Base-by-base conservation (phyloP, 2,329 filamentous ascomycete genomes). In the Cytospora mali region DNA sequence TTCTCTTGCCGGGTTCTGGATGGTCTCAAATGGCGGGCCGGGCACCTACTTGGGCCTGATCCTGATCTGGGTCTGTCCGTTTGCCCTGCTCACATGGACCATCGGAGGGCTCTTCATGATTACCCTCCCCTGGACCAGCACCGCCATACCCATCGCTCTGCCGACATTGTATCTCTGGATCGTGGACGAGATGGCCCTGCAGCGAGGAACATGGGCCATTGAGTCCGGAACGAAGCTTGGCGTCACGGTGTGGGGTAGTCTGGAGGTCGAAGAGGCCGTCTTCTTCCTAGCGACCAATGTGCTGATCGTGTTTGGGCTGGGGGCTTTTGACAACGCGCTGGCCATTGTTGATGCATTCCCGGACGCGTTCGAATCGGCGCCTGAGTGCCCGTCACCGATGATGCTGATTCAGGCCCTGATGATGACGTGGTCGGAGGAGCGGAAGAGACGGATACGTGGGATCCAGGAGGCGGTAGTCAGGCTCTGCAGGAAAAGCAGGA, bases 241-340 rank as follows among this genome's bases (percentile, higher is more conserved):
- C 0, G 70, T 84, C 46, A 80, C 86, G 54, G 67, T 92, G 0
- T 91, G 87, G 82, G 81, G 84, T 2, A 82, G 82, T 7, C 74
- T 92, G 31, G 90, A 92, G 56, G 79, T 92, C 23, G 90, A 93
- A 75, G 90, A 93, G 71, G 89, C 88, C 0, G 68, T 89, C 9
- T 92, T 92, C 77, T 93, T 93, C 73, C 76, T 92, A 4, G 74
- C 84, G 4, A 91, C 88, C 2, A 92, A 92, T 71, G 77, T 77
- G 0, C 75, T 93, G 23, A 86, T 93, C 61, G 87, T 91, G 0
- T 87, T 88, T 70, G 89, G 89, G 1, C 76, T 89, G 27, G 77
- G 87, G 1, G 86, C 88, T 0, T 88, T 90, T 66, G 90, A 92
- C 72, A 85, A 90, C 69, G 86, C 86, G 4, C 70, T 90, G 39